Evolutionary conservation across 164 flowering plant genomes (phyloP).

Genomic region (Dillenia turbinata): DNA sequence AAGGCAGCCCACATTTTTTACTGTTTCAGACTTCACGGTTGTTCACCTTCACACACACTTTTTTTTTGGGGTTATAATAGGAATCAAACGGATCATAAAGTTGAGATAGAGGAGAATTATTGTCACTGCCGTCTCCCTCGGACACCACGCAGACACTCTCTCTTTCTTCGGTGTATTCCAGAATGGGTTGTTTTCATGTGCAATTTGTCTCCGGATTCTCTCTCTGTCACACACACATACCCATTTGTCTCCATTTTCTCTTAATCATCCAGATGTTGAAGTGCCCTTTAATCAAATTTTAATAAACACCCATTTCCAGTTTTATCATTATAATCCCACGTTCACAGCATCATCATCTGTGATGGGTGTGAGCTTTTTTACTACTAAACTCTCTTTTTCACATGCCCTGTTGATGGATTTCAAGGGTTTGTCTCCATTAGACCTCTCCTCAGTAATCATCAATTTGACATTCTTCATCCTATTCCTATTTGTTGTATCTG

Average conservation of each 20-base stretch:
- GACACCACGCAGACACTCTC: too few relatives aligned
- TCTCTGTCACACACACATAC: slow-evolving; percentile 10
- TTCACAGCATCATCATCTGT: slow-evolving; percentile 11
- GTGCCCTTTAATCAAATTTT: slow-evolving; percentile 34
- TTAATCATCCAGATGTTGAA: slow-evolving; percentile 44
- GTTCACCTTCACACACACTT: too few relatives aligned
- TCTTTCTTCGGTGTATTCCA: too few relatives aligned
- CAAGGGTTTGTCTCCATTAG: slow-evolving; percentile 51
- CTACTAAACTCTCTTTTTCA: slow-evolving; percentile 14
- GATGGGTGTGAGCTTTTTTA: slow-evolving; percentile 34
- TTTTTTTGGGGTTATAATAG: too few relatives aligned
- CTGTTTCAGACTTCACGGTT: too few relatives aligned
- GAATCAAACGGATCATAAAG: too few relatives aligned
- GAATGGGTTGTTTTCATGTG: slow-evolving; percentile 46
- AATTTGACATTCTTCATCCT: slow-evolving; percentile 53
- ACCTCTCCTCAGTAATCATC: slow-evolving; percentile 52
- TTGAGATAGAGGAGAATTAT: too few relatives aligned
- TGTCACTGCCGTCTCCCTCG: too few relatives aligned
- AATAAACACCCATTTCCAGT: slow-evolving; percentile 13
- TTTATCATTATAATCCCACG: neutral
- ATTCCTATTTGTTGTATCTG: slow-evolving; percentile 60
- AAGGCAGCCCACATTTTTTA: too few relatives aligned
- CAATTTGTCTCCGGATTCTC: slow-evolving; percentile 54
- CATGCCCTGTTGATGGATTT: slow-evolving; percentile 23
- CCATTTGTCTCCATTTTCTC: slow-evolving; percentile 18